Evolutionary conservation across 1,284 basidiomycete genomes (phyloP).

Genomic region (Apiotrichum porosum): DNA sequence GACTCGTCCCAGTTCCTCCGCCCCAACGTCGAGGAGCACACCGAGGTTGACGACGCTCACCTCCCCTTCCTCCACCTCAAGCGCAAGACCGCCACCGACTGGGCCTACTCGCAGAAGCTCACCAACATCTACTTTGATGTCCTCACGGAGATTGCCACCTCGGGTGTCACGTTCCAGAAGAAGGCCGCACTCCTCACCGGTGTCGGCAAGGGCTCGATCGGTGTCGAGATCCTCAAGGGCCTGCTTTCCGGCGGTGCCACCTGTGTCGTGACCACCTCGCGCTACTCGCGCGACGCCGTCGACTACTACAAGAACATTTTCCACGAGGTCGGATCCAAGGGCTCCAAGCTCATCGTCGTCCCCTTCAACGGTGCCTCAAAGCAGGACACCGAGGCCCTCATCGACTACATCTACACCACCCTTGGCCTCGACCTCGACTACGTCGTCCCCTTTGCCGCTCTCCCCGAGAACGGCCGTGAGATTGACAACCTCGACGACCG

Average conservation of each 20-base stretch:
- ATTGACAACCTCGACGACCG: conserved; percentile 96
- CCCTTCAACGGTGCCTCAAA: conserved; percentile 96
- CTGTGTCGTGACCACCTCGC: conserved; percentile 94
- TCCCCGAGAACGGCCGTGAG: conserved; percentile 96
- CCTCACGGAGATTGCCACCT: conserved; percentile 94
- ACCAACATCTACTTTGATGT: conserved; percentile 95
- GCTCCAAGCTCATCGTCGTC: conserved; percentile 91
- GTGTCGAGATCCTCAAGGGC: conserved; percentile 94
- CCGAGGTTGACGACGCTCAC: conserved; percentile 80
- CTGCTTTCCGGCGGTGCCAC: conserved; percentile 92
- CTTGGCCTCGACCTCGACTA: conserved; percentile 95
- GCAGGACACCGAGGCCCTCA: conserved; percentile 93
- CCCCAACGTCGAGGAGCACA: conserved; percentile 65
- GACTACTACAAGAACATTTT: conserved; percentile 99
- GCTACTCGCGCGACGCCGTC: conserved; percentile 87
- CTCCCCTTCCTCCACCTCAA: conserved; percentile 93
- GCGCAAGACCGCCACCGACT: conserved; percentile 90
- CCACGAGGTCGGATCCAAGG: conserved; percentile 90
- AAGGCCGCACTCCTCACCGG: conserved; percentile 97
- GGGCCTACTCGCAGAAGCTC: conserved; percentile 96
- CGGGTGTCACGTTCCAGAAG: conserved; percentile 95
- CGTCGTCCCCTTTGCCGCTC: conserved; percentile 94
- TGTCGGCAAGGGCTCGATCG: conserved; percentile 95
- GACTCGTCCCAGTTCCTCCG: conserved; percentile 92
- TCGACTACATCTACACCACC: conserved; percentile 96